Percentiles rank a stretch among this genome's conserved stretches.
These are phyloP conservation scores for Trametopsis cervina DNA, from an alignment of 768 basidiomycete species.

Conservation along the genomic window DNA sequence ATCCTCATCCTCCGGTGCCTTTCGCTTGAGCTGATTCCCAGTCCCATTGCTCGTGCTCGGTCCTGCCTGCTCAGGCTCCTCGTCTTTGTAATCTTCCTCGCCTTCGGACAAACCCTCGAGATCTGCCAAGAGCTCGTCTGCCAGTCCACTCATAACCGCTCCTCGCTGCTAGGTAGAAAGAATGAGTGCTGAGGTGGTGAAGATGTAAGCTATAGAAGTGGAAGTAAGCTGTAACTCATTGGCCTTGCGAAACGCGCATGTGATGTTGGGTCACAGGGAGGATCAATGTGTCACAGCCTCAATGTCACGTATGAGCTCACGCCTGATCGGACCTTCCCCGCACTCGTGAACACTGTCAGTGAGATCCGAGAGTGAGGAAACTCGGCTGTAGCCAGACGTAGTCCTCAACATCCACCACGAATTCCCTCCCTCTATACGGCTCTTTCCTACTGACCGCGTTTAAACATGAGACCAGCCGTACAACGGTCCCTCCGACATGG, in stretches of 20 bases:
- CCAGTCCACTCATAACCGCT: conserved; percentile 65
- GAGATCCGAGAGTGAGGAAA: not conserved
- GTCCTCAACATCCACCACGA: too few species aligned
- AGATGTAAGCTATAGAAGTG: too few species aligned
- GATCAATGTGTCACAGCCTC: not conserved
- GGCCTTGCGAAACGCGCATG: not conserved
- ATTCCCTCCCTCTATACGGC: too few species aligned
- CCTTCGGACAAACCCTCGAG: conserved; percentile 77
- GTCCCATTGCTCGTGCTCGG: conserved; percentile 16
- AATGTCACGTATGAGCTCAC: conserved; percentile 3
- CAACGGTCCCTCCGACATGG: conserved; percentile 8
- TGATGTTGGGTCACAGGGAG: not conserved
- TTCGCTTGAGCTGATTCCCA: conserved; percentile 50
- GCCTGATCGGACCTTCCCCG: conserved; percentile 7
- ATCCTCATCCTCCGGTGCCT: conserved; percentile 45
- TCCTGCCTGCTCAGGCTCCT: conserved; percentile 25
- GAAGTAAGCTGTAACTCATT: too few species aligned
- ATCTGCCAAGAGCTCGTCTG: conserved; percentile 90
- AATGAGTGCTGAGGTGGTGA: not conserved
- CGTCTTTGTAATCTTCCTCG: conserved; percentile 43
- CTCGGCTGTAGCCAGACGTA: not conserved
- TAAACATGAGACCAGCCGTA: not conserved
- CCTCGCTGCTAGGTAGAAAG: not conserved
- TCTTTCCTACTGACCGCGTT: too few species aligned
- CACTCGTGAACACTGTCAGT: not conserved